Evolutionary conservation across 495 filamentous ascomycete genomes (phyloP).

Genomic region (Penicillium pulvis): DNA sequence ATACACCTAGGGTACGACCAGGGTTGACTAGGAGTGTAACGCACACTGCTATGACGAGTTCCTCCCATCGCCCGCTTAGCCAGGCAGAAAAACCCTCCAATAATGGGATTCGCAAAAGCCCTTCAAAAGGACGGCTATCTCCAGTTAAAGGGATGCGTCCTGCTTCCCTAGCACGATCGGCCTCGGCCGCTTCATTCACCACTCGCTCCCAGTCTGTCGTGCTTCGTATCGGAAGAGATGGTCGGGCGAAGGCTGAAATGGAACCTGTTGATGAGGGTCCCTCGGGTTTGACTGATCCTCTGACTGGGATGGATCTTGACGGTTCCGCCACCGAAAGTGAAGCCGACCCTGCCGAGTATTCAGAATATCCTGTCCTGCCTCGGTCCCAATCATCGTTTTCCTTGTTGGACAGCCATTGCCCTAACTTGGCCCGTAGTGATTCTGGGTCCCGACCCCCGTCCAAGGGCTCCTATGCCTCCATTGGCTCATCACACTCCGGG

Average conservation of each 20-base stretch:
- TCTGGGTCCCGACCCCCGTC: conserved; percentile 54
- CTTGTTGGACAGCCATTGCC: conserved; percentile 54
- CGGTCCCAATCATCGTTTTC: conserved; percentile 66
- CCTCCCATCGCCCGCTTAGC: conserved; percentile 31
- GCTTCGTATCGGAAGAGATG: conserved; percentile 71
- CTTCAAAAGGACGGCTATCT: conserved; percentile 46
- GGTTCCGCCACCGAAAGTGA: conserved; percentile 52
- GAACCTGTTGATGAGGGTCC: conserved; percentile 53
- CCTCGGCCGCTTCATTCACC: conserved; percentile 37
- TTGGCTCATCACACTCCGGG: conserved; percentile 45
- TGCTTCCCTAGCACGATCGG: conserved; percentile 30
- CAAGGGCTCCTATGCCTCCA: conserved; percentile 52
- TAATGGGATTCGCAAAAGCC: conserved; percentile 47
- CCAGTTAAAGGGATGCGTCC: conserved; percentile 41
- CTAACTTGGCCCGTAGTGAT: conserved; percentile 54
- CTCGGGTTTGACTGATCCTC: conserved; percentile 44
- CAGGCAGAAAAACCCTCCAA: conserved; percentile 38
- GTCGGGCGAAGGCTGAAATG: conserved; percentile 71
- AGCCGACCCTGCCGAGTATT: conserved; percentile 61
- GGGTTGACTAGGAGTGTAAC: conserved; percentile 63
- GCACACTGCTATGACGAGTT: conserved; percentile 36
- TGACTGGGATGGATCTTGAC: conserved; percentile 48
- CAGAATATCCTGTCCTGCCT: conserved; percentile 65
- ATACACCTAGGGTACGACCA: conserved; percentile 50
- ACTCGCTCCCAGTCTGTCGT: conserved; percentile 54